Base-by-base conservation (phyloP, 495 filamentous ascomycete genomes). In the Thozetella sp. region DNA sequence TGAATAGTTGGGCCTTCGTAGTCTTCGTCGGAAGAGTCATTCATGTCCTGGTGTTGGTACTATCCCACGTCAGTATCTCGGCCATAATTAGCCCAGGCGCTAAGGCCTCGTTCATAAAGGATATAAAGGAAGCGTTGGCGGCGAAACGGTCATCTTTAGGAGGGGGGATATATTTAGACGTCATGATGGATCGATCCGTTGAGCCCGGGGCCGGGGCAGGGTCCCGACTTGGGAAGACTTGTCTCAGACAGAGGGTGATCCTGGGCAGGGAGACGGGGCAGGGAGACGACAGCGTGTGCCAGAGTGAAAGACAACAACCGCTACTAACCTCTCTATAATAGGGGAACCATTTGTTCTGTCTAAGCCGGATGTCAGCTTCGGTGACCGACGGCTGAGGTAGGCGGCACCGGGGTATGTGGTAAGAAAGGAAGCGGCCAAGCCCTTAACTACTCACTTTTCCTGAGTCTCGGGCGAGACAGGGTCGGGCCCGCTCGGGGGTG, bases 1-100 rank as follows among this genome's bases (percentile, higher is more conserved):
- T 83, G 80, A 61, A 78, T 83, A 53, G 74, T 80, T 46, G 72
- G 81, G 23, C 72, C 74, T 46, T 85, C 83, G 34, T 78, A 73
- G 34, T 88, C 87, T 53, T 90, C 86, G 23, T 90, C 87, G 15
- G 85, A 86, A 1, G 82, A 83, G 55, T 83, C 83, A 54, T 79
- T 76, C 15, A 84, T 12, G 22, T 63, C 46, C 26, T 82, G 76
- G 26, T 73, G 75, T 45, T 77, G 74, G 54, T 73, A 79, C 78
- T 82, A 56, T 37, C 43, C 26, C 40, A 15, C n/a, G 66, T 63
- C 51, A 56, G 60, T 54, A 45, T 50, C 37, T 67, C 56, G 70
- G 62, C 30, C 50, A 22, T 27, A 25, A 11, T n/a, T 22, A 45
- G 12, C 6, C 25, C 13, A 25, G 25, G 27, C 27, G 34, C 50